phyloP scores from a whole-genome alignment of 2,329 filamentous ascomycete species.

The Mariannaea sp. region DNA sequence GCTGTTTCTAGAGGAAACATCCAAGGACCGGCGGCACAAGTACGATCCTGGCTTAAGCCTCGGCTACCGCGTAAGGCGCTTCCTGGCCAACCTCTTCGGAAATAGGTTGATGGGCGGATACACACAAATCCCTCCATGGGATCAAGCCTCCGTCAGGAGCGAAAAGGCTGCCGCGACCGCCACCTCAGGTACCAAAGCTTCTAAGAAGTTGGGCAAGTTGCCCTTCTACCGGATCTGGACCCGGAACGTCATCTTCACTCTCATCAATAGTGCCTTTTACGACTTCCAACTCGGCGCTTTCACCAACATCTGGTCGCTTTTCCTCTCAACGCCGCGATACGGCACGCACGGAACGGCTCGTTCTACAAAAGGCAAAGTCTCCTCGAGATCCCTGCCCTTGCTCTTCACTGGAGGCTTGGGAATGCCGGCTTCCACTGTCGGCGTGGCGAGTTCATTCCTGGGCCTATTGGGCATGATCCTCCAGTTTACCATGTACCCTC shows the following conservation, averaged over 20 bases:
- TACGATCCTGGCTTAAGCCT: slow-evolving; percentile 52
- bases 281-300: slow-evolving; percentile 74
- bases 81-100: slow-evolving; percentile 39
- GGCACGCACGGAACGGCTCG: slow-evolving; percentile 34
- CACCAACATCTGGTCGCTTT: slow-evolving; percentile 70
- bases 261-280: slow-evolving; percentile 69
- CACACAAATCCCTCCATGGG: slow-evolving; percentile 35
- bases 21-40: slow-evolving; percentile 50
- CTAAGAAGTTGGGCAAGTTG: slow-evolving; percentile 31
- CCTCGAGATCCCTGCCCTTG: slow-evolving; percentile 48
- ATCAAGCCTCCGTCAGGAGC: slow-evolving; percentile 12
- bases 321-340: slow-evolving; percentile 68
- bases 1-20: slow-evolving; percentile 69
- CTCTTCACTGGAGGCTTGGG: slow-evolving; percentile 69
- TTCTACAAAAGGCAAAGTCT: slow-evolving; percentile 27
- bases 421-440: slow-evolving; percentile 68
- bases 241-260: slow-evolving; percentile 54
- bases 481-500: slow-evolving; percentile 71
- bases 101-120: slow-evolving; percentile 40
- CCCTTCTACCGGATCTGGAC: slow-evolving; percentile 53
- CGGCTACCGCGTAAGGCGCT: slow-evolving; percentile 40
- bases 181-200: slow-evolving; percentile 11
- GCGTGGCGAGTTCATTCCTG: slow-evolving; percentile 70
- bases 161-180: slow-evolving; percentile 17
- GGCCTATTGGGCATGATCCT: slow-evolving; percentile 71